Conservation (phyloP, 805 yeast genomes). For the Candida jianshihensis region DNA sequence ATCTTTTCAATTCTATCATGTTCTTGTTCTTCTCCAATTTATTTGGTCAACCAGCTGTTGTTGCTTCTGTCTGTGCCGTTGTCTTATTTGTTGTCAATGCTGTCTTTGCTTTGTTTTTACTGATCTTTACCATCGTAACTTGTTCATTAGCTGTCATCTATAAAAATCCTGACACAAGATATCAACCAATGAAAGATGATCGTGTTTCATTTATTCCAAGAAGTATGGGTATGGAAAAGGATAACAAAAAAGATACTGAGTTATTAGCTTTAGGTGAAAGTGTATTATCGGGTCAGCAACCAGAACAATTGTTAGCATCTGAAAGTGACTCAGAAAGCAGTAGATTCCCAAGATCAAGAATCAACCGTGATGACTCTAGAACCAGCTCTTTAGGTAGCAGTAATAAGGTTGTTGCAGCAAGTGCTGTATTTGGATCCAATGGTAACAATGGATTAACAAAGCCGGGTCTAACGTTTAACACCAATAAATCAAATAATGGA, state of each 20-base stretch:
- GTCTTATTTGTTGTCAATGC: conserved; percentile 89
- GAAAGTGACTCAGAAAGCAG: conserved; percentile 10
- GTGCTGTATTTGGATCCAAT: conserved; percentile 20
- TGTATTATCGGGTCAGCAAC: conserved; percentile 23
- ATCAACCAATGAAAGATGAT: conserved; percentile 95
- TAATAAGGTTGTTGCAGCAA: conserved; percentile 17
- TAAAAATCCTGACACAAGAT: conserved; percentile 91
- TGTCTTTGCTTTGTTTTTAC: conserved; percentile 70
- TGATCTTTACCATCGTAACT: conserved; percentile 81
- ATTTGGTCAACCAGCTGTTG: conserved; percentile 78
- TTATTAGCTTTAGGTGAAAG: conserved; percentile 23
- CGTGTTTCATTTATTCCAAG: conserved; percentile 90
- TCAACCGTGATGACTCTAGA: conserved; percentile 5
- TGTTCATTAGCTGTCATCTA: conserved; percentile 78
- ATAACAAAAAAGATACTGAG: conserved; percentile 23
- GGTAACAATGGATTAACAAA: conserved; percentile 4
- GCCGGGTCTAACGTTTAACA: conserved; percentile 15
- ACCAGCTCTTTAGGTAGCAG: conserved; percentile 14
- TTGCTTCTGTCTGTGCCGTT: conserved; percentile 87
- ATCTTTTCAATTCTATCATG: conserved; percentile 75
- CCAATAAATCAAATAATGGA: conserved; percentile 18
- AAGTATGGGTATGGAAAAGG: conserved; percentile 22
- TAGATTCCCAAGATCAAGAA: conserved; percentile 11
- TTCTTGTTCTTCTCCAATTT: conserved; percentile 84
- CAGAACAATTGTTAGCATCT: conserved; percentile 15